phyloP scores from a whole-genome alignment of 306 rosid species.

The Inga leiocalycina region DNA sequence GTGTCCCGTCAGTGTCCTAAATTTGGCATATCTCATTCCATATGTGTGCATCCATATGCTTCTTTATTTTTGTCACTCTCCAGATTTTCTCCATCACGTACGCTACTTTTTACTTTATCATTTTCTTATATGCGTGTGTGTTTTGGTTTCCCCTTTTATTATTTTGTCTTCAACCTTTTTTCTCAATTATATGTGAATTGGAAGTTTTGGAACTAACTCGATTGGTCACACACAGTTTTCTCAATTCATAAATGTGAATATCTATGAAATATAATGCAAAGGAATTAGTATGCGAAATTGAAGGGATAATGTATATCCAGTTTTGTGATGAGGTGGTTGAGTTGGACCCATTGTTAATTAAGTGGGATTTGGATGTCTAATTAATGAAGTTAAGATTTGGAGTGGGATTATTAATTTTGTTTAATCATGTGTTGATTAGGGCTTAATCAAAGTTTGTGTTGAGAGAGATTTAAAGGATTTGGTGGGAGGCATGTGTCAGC shows the following conservation, averaged over 20 bases:
- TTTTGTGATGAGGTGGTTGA: slow-evolving; percentile 7
- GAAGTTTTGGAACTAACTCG: not conserved
- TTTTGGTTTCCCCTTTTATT: not conserved
- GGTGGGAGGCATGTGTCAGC: slow-evolving; percentile 33
- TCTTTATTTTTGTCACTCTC: slow-evolving; percentile 5
- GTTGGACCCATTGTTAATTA: not conserved
- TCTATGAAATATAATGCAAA: not conserved
- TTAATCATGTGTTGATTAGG: slow-evolving; percentile 7
- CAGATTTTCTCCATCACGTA: not conserved
- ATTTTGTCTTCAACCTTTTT: slow-evolving; percentile 9
- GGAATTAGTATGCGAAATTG: not conserved
- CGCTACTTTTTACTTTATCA: not conserved
- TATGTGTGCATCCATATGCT: not conserved
- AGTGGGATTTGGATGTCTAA: slow-evolving; percentile 33
- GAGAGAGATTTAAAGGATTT: not conserved
- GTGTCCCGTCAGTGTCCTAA: slow-evolving; percentile 12
- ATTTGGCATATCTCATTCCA: slow-evolving; percentile 1
- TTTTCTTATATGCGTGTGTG: not conserved
- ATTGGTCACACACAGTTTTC: not conserved
- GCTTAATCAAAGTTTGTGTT: slow-evolving; percentile 12
- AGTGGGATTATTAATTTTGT: not conserved
- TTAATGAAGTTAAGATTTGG: slow-evolving; percentile 7
- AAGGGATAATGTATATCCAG: not conserved
- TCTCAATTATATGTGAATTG: not conserved
- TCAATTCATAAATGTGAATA: not conserved